A percentile compares a stretch with the other conserved stretches of the same genome.
These are phyloP conservation scores for Neofusicoccum kwambonambiense DNA, from an alignment of 2,329 filamentous ascomycete genomes.

Conservation along the genomic window DNA sequence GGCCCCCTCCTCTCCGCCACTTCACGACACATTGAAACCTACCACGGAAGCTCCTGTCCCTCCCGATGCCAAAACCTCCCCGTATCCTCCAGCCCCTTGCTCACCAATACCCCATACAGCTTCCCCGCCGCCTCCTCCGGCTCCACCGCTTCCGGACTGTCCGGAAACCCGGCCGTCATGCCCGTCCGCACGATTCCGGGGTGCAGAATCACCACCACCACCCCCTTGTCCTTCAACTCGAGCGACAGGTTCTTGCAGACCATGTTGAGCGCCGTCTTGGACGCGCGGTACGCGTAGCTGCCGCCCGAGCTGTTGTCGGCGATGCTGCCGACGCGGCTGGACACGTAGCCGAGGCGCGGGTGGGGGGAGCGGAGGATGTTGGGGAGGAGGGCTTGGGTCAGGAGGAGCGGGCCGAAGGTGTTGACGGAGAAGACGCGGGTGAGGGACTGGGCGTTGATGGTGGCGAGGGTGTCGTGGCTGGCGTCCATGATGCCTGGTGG, in stretches of 20 bases:
- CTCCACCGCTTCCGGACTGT: conserved; percentile 39
- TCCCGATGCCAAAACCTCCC: conserved; percentile 48
- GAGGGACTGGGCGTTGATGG: conserved; percentile 30
- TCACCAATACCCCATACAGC: conserved; percentile 42
- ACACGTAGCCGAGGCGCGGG: conserved; percentile 43
- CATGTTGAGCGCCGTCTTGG: conserved; percentile 47
- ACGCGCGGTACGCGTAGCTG: conserved; percentile 45
- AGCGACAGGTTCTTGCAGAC: conserved; percentile 45
- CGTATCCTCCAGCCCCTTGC: conserved; percentile 41
- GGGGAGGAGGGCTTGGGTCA: conserved; percentile 46
- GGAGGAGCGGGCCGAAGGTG: conserved; percentile 45
- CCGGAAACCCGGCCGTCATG: conserved; percentile 25
- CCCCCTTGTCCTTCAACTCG: conserved; percentile 40
- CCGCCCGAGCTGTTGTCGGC: conserved; percentile 44
- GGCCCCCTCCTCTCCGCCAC: too few relatives aligned
- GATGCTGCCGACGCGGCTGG: conserved; percentile 45
- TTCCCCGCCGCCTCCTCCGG: conserved; percentile 47
- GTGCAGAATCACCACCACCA: conserved; percentile 45
- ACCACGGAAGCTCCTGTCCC: conserved; percentile 47
- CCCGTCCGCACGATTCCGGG: conserved; percentile 45
- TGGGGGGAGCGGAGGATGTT: conserved; percentile 35
- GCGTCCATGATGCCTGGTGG: conserved; percentile 33
- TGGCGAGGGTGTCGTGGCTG: conserved; percentile 35
- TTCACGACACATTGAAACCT: background rate
- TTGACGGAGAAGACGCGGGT: conserved; percentile 44